Percentiles rank a stretch among this genome's conserved stretches.
Conservation (phyloP, 2,329 filamentous ascomycete species). For the Botrytis porri region DNA sequence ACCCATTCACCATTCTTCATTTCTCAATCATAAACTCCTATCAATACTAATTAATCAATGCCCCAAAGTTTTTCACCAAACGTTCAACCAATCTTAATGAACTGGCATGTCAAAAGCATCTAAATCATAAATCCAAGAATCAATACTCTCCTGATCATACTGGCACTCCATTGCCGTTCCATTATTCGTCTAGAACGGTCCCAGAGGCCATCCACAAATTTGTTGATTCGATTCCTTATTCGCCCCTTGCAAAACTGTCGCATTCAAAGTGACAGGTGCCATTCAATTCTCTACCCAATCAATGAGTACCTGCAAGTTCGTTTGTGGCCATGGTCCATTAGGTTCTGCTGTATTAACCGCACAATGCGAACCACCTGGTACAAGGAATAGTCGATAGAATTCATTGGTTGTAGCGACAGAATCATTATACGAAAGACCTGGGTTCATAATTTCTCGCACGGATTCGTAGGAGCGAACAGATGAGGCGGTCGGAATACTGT, state of each 20-base stretch:
- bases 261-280: slow-evolving; percentile 40
- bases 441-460: slow-evolving; percentile 51
- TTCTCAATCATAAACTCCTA: neutral
- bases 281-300: slow-evolving; percentile 62
- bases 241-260: slow-evolving; percentile 38
- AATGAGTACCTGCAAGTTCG: slow-evolving; percentile 69
- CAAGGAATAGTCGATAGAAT: slow-evolving; percentile 54
- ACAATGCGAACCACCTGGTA: slow-evolving; percentile 54
- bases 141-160: slow-evolving; percentile 31
- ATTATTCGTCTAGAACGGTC: slow-evolving; percentile 35
- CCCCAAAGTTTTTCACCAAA: neutral
- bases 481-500: slow-evolving; percentile 50
- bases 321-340: slow-evolving; percentile 41
- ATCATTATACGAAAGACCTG: slow-evolving; percentile 41
- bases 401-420: slow-evolving; percentile 45
- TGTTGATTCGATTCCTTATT: slow-evolving; percentile 39
- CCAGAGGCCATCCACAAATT: slow-evolving; percentile 43
- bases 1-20: neutral
- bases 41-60: neutral
- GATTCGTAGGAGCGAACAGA: slow-evolving; percentile 55
- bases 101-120: slow-evolving; percentile 26
- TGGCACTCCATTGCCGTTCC: slow-evolving; percentile 35
- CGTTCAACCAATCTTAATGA: slow-evolving; percentile 13
- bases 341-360: slow-evolving; percentile 45
- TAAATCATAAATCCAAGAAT: slow-evolving; percentile 37